These are phyloP conservation scores for Rhizoclosmatium globosum DNA, from an alignment of 192 early-diverging fungal species.

Conservation along the genomic window DNA sequence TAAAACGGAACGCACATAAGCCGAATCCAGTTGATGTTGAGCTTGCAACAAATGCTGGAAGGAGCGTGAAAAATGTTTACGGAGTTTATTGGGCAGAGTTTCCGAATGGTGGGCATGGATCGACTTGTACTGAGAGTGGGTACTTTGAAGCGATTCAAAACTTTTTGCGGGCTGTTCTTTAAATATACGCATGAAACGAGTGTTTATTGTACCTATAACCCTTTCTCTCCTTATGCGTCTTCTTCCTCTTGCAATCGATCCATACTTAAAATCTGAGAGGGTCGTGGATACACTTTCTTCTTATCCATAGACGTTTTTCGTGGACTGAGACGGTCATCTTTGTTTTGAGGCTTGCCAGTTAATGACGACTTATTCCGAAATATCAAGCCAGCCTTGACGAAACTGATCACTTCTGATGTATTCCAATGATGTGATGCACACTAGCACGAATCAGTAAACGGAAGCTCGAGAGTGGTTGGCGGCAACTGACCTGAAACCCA, in stretches of 20 bases:
- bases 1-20: neutral
- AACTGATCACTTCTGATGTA: constrained; percentile 5
- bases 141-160: constrained; percentile 73
- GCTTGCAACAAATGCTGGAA: neutral
- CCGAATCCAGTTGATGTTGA: neutral
- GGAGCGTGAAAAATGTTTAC: constrained; percentile 1
- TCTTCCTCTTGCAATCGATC: constrained; percentile 16
- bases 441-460: neutral
- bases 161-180: neutral
- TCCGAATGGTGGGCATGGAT: constrained; percentile 90
- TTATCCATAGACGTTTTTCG: no score
- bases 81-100: constrained; percentile 61
- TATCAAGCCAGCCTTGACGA: constrained; percentile 4
- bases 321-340: no score
- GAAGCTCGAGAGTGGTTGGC: neutral
- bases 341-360: no score
- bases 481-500: constrained; percentile 23
- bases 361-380: neutral
- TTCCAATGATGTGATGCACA: constrained; percentile 11
- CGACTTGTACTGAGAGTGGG: constrained; percentile 83
- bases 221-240: neutral
- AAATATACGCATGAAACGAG: neutral
- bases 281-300: constrained; percentile 6
- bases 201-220: neutral
- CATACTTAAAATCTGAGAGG: neutral